phyloP scores from a whole-genome alignment of 2,329 filamentous ascomycete genomes.

The Claviceps lovelessii region DNA sequence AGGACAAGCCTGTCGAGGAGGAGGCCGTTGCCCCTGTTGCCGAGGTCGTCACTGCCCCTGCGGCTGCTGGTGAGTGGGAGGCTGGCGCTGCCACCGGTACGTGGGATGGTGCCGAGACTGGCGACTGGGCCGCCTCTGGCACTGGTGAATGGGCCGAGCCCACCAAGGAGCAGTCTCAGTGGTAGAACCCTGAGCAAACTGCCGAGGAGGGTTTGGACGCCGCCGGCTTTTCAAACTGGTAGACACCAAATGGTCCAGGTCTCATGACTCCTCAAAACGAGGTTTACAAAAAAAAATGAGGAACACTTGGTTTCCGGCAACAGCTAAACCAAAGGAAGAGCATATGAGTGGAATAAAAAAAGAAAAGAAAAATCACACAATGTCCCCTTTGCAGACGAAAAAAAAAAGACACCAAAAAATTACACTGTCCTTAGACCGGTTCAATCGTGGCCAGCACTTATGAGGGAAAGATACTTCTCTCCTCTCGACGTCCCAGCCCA shows the following conservation, averaged over 20 bases:
- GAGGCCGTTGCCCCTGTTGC: conserved; percentile 69
- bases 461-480: conserved; percentile 97
- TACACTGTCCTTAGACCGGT: conserved; percentile 15
- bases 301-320: not conserved
- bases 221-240: conserved; percentile 6
- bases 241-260: conserved; percentile 2
- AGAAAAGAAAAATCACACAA: not conserved
- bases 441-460: conserved; percentile 62
- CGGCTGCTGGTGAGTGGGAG: conserved; percentile 67
- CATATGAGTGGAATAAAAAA: not conserved
- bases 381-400: not conserved
- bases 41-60: conserved; percentile 59
- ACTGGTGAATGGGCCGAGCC: conserved; percentile 52
- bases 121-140: conserved; percentile 51
- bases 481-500: conserved; percentile 11
- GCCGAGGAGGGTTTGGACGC: conserved; percentile 5
- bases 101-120: conserved; percentile 42
- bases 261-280: not conserved
- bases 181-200: conserved; percentile 26
- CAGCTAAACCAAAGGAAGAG: not conserved
- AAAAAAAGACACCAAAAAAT: not conserved
- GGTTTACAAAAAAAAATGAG: not conserved
- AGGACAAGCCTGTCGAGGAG: conserved; percentile 77
- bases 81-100: conserved; percentile 50
- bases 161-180: conserved; percentile 38